Evolutionary conservation across 2,329 filamentous ascomycete genomes (phyloP).

Genomic region (Neofusicoccum parvum): DNA sequence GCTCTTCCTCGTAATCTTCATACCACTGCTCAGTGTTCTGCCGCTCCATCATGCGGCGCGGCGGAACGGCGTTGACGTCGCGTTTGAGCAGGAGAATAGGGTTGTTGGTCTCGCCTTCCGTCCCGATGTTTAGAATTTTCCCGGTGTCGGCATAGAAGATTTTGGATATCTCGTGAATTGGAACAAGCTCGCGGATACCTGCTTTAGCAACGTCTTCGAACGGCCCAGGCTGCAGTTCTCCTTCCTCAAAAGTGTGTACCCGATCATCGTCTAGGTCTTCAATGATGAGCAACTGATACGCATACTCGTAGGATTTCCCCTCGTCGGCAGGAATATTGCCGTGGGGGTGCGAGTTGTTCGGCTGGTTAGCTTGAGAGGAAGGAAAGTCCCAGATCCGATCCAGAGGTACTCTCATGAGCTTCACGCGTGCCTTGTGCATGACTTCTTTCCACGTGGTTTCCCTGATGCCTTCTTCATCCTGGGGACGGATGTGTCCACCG

Average conservation of each 20-base stretch:
- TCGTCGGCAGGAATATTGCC: constrained; percentile 40
- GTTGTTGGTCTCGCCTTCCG: constrained; percentile 68
- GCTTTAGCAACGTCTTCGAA: constrained; percentile 65
- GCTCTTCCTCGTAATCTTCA: constrained; percentile 38
- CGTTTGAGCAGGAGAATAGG: constrained; percentile 75
- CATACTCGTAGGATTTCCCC: constrained; percentile 63
- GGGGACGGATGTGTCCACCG: constrained; percentile 67
- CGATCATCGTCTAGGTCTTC: constrained; percentile 78
- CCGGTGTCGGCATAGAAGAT: constrained; percentile 93
- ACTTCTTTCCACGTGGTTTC: constrained; percentile 92
- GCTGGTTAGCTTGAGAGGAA: constrained; percentile 23
- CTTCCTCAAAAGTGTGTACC: constrained; percentile 67
- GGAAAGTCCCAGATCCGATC: constrained; percentile 54
- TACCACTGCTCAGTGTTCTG: constrained; percentile 32
- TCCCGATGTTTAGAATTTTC: constrained; percentile 81
- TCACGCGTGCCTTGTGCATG: constrained; percentile 86
- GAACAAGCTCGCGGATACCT: constrained; percentile 67
- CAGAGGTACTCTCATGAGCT: constrained; percentile 71
- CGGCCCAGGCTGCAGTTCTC: constrained; percentile 55
- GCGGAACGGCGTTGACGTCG: constrained; percentile 65
- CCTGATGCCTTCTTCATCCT: constrained; percentile 60
- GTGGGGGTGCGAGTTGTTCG: constrained; percentile 18
- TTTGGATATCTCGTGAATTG: constrained; percentile 77
- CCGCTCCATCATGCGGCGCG: constrained; percentile 60
- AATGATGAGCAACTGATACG: constrained; percentile 78